These are phyloP conservation scores for Tricharina praecox DNA, from an alignment of 495 filamentous ascomycete species.

Conservation along the genomic window DNA sequence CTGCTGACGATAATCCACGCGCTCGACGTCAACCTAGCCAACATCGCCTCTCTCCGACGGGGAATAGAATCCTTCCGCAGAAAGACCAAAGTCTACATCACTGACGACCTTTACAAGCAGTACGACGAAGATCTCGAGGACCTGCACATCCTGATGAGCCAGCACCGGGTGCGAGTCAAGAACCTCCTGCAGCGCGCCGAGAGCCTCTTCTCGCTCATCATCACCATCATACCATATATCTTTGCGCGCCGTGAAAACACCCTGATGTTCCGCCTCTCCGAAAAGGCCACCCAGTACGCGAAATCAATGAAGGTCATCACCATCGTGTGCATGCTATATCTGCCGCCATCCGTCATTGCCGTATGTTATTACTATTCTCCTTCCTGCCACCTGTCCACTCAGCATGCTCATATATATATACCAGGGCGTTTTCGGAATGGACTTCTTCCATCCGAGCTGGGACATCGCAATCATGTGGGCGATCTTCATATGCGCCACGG, in stretches of 20 bases:
- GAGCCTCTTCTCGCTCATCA: slow-evolving; percentile 9
- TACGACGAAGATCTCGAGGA: not conserved
- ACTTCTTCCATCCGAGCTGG: not conserved
- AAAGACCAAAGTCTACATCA: not conserved
- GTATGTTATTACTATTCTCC: slow-evolving; percentile 20
- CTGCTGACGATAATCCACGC: slow-evolving; percentile 2
- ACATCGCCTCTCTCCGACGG: not conserved
- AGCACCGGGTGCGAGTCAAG: slow-evolving; percentile 5
- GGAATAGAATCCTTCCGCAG: not conserved
- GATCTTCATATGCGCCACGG: slow-evolving; percentile 3
- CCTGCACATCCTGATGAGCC: not conserved
- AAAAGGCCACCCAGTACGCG: slow-evolving; percentile 27
- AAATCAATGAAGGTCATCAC: slow-evolving; percentile 29
- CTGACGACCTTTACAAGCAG: not conserved
- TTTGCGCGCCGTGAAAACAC: slow-evolving; percentile 25
- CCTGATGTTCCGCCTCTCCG: slow-evolving; percentile 28
- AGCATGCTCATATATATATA: not conserved
- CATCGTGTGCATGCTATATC: slow-evolving; percentile 29
- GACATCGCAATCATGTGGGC: not conserved
- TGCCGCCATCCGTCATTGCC: slow-evolving; percentile 29
- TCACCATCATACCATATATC: slow-evolving; percentile 10
- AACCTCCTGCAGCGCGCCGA: slow-evolving; percentile 8
- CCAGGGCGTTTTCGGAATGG: slow-evolving; percentile 2
- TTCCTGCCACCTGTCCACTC: not conserved
- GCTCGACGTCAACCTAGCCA: slow-evolving; percentile 1